Evolutionary conservation across 2,329 filamentous ascomycete genomes (phyloP), one percentile per base, ranked within the genome.

Genomic region (Chrysosporium keratinophilum): DNA sequence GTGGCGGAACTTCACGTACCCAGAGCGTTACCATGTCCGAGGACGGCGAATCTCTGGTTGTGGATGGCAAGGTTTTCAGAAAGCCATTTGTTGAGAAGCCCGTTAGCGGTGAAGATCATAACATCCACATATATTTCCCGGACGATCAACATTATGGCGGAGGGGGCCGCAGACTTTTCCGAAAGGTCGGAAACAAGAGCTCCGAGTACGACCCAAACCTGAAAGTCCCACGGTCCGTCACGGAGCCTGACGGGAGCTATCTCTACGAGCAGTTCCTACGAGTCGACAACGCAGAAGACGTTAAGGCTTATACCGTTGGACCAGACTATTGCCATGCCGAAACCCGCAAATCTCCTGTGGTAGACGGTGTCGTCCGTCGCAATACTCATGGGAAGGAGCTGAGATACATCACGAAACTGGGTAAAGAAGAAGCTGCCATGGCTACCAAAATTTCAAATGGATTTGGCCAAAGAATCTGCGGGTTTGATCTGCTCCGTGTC

Each of bases 71-170:
- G 40, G 69, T 83, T 3, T 78, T 98, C 44, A 84, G 79, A 62
- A 98, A 98, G 66, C 93, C 93, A 0, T 98, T 98, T 65, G 93
- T 98, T 37, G 93, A 98, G 67, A 98, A 98, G 69, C 93, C 93
- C 0, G 90, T 89, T n/a, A 96, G 88, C 65, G 93, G 93, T 34
- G 93, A 98, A 71, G 91, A 98, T 64, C 93, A 98, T 73, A 98
- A 98, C 67, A 95, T 98, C 63, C 86, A 95, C 71, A 96, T 98
- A 54, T 98, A 97, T 72, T 97, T 94, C 64, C 88, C 91, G 19
- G 86, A 84, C 58, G 69, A 70, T 57, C 67, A 74, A 55, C 85
- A 87, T 41, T 80, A 87, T 46, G 89, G 90, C 3, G 90, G 91
- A 46, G 93, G 93, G 56, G 94, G 89, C 23, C 80, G 94, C 55